Conservation (phyloP, 805 yeast genomes). For the Pichia pseudocactophila region DNA sequence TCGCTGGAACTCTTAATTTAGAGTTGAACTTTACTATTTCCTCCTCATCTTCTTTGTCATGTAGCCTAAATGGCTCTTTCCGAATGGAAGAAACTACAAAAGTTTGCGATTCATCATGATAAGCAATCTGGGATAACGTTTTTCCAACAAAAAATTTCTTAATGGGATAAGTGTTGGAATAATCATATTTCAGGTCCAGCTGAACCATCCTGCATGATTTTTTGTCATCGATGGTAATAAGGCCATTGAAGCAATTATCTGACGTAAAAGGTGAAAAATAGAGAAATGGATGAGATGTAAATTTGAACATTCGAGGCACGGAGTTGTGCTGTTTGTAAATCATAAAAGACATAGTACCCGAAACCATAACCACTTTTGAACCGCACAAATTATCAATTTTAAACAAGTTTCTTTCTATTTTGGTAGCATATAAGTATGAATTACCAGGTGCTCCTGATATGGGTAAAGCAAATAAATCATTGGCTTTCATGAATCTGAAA, state of each 20-base stretch:
- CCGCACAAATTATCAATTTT: conserved; percentile 52
- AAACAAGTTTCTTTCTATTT: conserved; percentile 58
- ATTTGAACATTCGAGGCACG: conserved; percentile 54
- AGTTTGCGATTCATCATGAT: conserved; percentile 57
- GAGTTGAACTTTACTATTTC: conserved; percentile 47
- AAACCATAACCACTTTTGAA: conserved; percentile 51
- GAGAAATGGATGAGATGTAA: conserved; percentile 56
- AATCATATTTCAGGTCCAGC: conserved; percentile 37
- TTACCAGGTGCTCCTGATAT: conserved; percentile 77
- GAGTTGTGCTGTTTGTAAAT: conserved; percentile 59
- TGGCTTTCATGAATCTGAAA: conserved; percentile 34
- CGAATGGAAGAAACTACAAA: conserved; percentile 53
- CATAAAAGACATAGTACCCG: conserved; percentile 66
- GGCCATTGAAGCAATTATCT: conserved; percentile 33
- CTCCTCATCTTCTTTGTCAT: conserved; percentile 66
- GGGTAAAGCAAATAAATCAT: conserved; percentile 33
- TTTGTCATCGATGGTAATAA: conserved; percentile 62
- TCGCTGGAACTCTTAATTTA: conserved; percentile 40
- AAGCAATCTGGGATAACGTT: conserved; percentile 58
- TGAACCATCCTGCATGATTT: conserved; percentile 59
- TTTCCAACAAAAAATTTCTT: conserved; percentile 44
- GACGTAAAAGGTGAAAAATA: conserved; percentile 50
- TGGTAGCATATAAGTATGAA: conserved; percentile 60
- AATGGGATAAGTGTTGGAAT: conserved; percentile 54
- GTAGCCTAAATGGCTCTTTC: conserved; percentile 50